Base-by-base conservation (phyloP, 1,284 basidiomycete species). In the Ganoderma lingzhi region DNA sequence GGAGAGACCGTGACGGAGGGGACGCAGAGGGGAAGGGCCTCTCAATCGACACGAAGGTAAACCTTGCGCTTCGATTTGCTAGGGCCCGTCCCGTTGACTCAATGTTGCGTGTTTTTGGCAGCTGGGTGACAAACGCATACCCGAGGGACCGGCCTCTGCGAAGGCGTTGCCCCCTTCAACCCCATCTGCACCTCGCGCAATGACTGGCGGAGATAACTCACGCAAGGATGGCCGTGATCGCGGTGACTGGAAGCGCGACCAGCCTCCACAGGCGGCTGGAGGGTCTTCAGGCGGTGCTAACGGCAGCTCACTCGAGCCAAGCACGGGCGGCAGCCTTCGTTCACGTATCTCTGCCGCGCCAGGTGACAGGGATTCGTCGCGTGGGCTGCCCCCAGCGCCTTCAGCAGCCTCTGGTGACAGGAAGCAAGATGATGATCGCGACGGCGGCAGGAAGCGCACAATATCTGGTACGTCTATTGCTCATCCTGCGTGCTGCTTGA, bases 141-240 rank as follows among this genome's bases (percentile, higher is more conserved):
- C 86, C 3, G 90, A 92, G 19, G 85, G 84, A 15, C 86, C 86
- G 19, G 62, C 73, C 2, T 78, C 80, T 12, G 78, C 81, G 5
- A 88, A 89, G 76, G 78, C 80, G 28, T 78, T 88, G 53, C 87
- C 90, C 17, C 82, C 89, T 6, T 86, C 81, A 56, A 88, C 89
- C 4, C 92, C 92, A 37, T 91, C 90, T 63, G 92, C 86, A 15
- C 93, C 92, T 37, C 85, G 92, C 72, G 90, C 91, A 3, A 93
- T 92, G 91, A 78, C 82, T 9, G 72, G 75, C 5, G 74, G 70
- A 23, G 79, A 81, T 48, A 62, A 68, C 41, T 64, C 71, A 2
- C 74, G 78, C 37, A 79, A 77, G 69, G 74, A 78, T 55, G 59
- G 65, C 19, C 77, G 76, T 19, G 80, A 80, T 17, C 71, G 77